Evolutionary conservation across 495 filamentous ascomycete genomes (phyloP), one percentile per base, ranked within the genome.

Genomic region (Xylaria flabelliformis): DNA sequence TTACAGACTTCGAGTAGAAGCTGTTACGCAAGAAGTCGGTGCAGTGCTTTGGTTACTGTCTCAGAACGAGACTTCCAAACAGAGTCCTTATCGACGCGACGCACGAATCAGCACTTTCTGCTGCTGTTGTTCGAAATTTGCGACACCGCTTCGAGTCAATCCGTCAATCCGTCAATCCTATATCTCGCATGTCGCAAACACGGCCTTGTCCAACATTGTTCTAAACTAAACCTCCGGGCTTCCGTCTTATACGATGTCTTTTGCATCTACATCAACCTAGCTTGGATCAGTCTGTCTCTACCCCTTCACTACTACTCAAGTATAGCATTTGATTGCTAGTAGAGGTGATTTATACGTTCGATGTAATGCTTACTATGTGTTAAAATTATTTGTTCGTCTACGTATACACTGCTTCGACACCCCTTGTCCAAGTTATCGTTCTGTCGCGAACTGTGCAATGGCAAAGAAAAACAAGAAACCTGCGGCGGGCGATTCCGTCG

Each of bases 391-490:
- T 58, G 0, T 58, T 19, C 55, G 15, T 58, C 55, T 3, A 29
- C 26, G 26, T 29, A 1, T 29, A 17, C 53, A 13, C 12, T 34
- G 5, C 32, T 39, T 39, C 32, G 56, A 36, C 56, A 19, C 55
- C 29, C 15, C 56, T 13, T 8, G 32, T 39, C 34, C 10, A 36
- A 17, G 5, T 21, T 12, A 12, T 39, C 32, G 3, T 61, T 7
- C 34, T 29, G 34, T 61, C 34, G 34, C 19, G 58, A 41, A 32
- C 41, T 44, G 77, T 71, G 73, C 74, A 63, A 84, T 84, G 82
- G 79, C 73, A 36, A 86, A 83, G 78, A 86, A 83, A 76, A 85
- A 80, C 77, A 85, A 84, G 76, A 84, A 82, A 75, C 69, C 78
- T 58, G 74, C 63, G 32, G 64, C 58, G 36, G 78, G 72, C 56